Conservation (phyloP, 2,329 filamentous ascomycete species). For the Colletotrichum eremochloae region DNA sequence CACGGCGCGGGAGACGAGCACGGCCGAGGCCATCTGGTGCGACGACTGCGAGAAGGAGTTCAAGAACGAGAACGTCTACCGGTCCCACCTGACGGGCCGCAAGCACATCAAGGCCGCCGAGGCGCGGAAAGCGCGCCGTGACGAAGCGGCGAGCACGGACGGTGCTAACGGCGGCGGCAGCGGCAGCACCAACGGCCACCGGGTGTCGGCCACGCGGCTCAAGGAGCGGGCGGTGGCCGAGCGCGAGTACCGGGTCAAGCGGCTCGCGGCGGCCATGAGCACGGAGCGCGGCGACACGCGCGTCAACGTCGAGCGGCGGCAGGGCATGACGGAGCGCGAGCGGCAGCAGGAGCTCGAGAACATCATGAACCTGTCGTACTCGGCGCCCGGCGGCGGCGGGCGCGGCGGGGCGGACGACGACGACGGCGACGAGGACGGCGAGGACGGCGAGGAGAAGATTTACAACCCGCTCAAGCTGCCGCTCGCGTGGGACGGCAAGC, state of each 20-base stretch:
- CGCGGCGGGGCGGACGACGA: constrained; percentile 48
- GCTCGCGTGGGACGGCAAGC: constrained; percentile 97
- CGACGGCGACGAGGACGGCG: constrained; percentile 75
- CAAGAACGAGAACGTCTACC: constrained; percentile 95
- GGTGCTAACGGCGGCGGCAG: constrained; percentile 47
- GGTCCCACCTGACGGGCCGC: constrained; percentile 87
- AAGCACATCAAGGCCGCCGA: constrained; percentile 92
- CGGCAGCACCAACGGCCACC: constrained; percentile 45
- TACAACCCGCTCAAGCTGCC: constrained; percentile 98
- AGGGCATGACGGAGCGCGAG: constrained; percentile 97
- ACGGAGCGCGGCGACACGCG: constrained; percentile 90
- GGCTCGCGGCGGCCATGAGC: constrained; percentile 84
- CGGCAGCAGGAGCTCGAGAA: constrained; percentile 94
- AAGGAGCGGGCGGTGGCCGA: constrained; percentile 94
- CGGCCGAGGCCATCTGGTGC: constrained; percentile 84
- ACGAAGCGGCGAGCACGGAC: constrained; percentile 51
- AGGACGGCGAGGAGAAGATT: constrained; percentile 86
- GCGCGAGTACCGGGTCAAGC: constrained; percentile 86
- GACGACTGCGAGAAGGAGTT: constrained; percentile 94
- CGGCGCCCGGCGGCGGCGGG: constrained; percentile 48
- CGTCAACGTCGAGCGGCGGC: constrained; percentile 94
- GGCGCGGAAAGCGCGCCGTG: constrained; percentile 65
- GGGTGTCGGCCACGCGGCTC: constrained; percentile 65
- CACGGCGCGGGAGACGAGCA: constrained; percentile 50
- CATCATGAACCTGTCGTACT: constrained; percentile 73